Base-by-base conservation (phyloP, 495 filamentous ascomycete genomes). In the Venustampulla echinocandica region DNA sequence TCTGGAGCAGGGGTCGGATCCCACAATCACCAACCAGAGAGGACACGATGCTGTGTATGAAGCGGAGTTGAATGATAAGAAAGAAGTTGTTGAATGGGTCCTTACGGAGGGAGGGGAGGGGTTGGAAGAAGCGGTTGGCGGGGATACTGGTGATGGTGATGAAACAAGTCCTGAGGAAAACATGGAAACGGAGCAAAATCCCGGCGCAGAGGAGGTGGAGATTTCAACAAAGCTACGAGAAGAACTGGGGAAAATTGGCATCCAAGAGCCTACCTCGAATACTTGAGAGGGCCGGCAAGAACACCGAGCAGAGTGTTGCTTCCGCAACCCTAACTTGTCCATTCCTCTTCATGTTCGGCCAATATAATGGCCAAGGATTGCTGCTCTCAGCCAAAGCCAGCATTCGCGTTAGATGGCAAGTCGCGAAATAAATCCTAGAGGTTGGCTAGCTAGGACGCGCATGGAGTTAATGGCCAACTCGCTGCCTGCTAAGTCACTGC, bases 21-120 rank as follows among this genome's bases (percentile, higher is more conserved):
- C 84, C 10, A 73, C 77, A 19, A 67, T 85, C 20, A 76, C 73
- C 60, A 97, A 97, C 54, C 71, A 79, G 46, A 85, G 82, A 18
- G 89, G 90, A 2, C 84, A 92, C 52, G 82, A 93, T 57, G 83
- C 89, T 3, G 71, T 93, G 4, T 93, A 85, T 59, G 75, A 95
- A 56, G 90, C 90, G 3, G 84, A 89, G 65, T 68, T 83, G 40
- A 80, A 76, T 44, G 79, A 75, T 36, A 81, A 84, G 61, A 63
- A 67, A 37, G 75, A 83, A 24, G 80, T 86, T 10, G 82, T 82
- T 10, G 73, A 80, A 17, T 82, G 76, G 63, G 70, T 85, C 51
- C 56, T 87, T 25, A 64, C 69, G 39, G 67, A 75, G 43, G 70
- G 70, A 20, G 72, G 63, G 9, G 57, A 67, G 39, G 66, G 64